Base-by-base conservation (phyloP, 352 stramenopile genomes). In the Thraustotheca clavata region DNA sequence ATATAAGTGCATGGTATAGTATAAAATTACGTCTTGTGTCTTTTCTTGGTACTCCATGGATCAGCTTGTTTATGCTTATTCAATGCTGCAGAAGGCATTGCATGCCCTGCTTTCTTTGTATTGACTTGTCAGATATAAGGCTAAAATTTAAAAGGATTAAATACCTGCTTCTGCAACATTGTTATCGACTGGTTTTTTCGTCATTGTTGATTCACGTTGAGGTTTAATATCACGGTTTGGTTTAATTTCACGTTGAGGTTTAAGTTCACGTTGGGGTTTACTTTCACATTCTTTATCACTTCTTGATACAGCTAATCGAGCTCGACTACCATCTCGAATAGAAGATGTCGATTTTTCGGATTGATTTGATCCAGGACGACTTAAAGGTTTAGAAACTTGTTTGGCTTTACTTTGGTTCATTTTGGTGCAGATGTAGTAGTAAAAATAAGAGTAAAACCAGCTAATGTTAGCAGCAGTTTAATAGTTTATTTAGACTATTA, bases 21-120 rank as follows among this genome's bases (percentile, higher is more conserved):
- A 40, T 60, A 20, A 62, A 33, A 29, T 4, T 73, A 89, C 79
- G 78, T 88, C 61, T 86, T 91, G 75, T 88, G 70, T 20, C 82
- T 86, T 65, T 86, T 88, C 65, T 86, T 91, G 49, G 75, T 76
- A 0, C 69, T 76, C 69, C 86, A 91, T 29, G 88, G 78, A 0
- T 80, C 71, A 0, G 82, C 80, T 50, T 89, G 80, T 32, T 91
- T 91, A 74, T 91, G 79, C 43, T 86, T 89, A 59, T 85, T 73
- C 0, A 88, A 69, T 48, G 50, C 67, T 11, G 76, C 54, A 2
- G 82, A 91, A 9, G 82, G 82, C 36, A 91, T 50, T 6, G 71
- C 71, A 4, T 79, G 67, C 6, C 11, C 43, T 3, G 43, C 6
- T 18, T 52, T 14, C 43, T 52, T 52, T 9, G 43, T 9, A 9